Percentiles rank a stretch among this genome's conserved stretches.
Conservation (phyloP, 345 rosid species). For the Diplotaxis tenuifolia region DNA sequence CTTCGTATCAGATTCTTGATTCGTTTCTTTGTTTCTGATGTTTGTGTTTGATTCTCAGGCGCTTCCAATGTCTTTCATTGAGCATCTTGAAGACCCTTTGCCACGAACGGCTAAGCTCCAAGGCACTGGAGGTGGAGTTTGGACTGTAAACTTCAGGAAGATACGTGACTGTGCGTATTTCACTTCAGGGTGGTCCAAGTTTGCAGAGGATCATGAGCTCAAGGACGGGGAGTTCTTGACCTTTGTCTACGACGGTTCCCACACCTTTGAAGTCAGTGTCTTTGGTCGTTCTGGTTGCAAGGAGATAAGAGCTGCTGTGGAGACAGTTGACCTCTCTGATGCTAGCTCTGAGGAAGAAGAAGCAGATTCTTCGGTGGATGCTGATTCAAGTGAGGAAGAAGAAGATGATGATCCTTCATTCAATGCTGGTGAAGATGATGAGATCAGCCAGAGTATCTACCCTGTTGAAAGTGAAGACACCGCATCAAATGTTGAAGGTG, state of each 20-base stretch:
- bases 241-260: constrained; percentile 19
- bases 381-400: not conserved
- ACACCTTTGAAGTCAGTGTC: constrained; percentile 29
- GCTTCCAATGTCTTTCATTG: constrained; percentile 4
- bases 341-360: constrained; percentile 1
- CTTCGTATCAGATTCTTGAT: no score
- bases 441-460: constrained; percentile 11
- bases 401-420: not conserved
- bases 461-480: not conserved
- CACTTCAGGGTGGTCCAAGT: constrained; percentile 23
- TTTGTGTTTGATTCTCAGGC: constrained; percentile 10
- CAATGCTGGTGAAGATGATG: not conserved
- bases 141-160: constrained; percentile 8
- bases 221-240: constrained; percentile 29
- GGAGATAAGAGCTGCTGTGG: constrained; percentile 15
- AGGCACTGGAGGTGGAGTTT: constrained; percentile 16
- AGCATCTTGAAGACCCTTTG: constrained; percentile 20
- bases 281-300: constrained; percentile 9
- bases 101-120: constrained; percentile 8
- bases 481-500: not conserved
- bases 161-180: not conserved
- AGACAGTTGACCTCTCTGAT: not conserved
- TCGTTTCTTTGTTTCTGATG: not conserved
- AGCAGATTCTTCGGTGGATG: not conserved
- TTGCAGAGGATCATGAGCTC: constrained; percentile 25